Evolutionary conservation across 306 rosid species (phyloP).

Genomic region (Macrotyloma uniflorum): DNA sequence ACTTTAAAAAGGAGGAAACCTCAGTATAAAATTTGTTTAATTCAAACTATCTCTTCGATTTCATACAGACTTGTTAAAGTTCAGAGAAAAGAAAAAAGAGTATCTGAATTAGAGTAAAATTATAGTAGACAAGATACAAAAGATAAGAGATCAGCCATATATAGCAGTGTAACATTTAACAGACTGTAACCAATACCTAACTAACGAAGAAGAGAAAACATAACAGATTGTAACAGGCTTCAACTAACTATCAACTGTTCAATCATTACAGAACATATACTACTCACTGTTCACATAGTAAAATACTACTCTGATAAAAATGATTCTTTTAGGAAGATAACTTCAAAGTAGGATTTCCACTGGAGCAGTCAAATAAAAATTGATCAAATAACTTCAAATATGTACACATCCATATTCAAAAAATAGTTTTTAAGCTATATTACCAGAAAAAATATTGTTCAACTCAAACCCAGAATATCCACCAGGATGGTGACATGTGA

Average conservation of each 20-base stretch:
- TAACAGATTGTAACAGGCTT: no score
- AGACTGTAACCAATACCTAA: no score
- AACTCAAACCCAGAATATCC: slow-evolving; percentile 15
- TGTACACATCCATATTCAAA: not conserved
- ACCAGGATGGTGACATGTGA: not conserved
- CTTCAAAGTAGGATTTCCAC: not conserved
- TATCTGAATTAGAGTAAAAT: no score
- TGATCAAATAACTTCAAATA: not conserved
- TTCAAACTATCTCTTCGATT: not conserved
- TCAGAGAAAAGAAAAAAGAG: no score
- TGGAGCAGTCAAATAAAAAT: not conserved
- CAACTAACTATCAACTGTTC: no score
- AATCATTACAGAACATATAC: no score
- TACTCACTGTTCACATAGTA: no score
- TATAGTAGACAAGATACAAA: no score
- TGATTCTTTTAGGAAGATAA: slow-evolving; percentile 2
- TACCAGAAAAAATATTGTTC: not conserved
- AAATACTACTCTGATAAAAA: not conserved
- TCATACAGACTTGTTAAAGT: not conserved
- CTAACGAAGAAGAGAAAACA: no score
- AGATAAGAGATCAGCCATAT: no score
- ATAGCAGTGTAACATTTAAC: no score
- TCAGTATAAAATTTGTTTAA: not conserved
- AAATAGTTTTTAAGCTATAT: not conserved
- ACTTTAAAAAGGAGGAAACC: slow-evolving; percentile 16